phyloP scores from a whole-genome alignment of 345 rosid species.

The Rhodamnia argentea region DNA sequence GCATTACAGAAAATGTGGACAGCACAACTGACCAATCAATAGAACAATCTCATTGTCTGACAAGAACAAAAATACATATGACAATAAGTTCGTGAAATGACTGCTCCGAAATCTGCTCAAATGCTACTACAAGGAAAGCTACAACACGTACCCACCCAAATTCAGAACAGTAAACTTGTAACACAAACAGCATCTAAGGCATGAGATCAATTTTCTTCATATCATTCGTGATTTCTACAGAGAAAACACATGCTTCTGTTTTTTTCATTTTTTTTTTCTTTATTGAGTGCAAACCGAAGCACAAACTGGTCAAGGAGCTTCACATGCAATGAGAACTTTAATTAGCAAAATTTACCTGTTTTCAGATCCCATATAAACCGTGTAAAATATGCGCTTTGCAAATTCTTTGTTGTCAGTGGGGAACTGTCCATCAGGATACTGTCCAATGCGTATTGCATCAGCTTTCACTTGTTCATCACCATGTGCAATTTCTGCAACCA shows the following conservation, averaged over 20 bases:
- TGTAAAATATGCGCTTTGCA: conserved; percentile 83
- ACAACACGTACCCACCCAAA: neutral
- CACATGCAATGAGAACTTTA: neutral
- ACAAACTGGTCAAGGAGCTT: neutral
- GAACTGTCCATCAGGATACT: conserved; percentile 52
- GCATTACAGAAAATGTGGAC: neutral
- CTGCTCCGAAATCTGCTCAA: neutral
- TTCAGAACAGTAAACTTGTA: neutral
- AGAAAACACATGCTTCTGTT: neutral
- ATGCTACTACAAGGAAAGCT: neutral
- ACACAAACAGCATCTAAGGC: neutral
- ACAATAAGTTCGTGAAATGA: neutral
- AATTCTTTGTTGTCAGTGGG: conserved; percentile 92
- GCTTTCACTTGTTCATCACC: conserved; percentile 94
- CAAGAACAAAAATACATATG: neutral
- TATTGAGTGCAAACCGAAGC: neutral
- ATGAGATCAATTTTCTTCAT: neutral
- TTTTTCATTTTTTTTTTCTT: neutral
- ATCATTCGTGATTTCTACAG: neutral
- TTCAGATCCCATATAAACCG: conserved; percentile 91
- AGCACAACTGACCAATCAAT: neutral
- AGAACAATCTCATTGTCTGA: neutral
- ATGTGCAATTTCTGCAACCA: conserved; percentile 55
- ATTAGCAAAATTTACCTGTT: conserved; percentile 48
- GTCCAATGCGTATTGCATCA: conserved; percentile 83